Evolutionary conservation across 768 basidiomycete genomes (phyloP), one percentile per base, ranked within the genome.

Genomic region (Xerocomellus intermedius): DNA sequence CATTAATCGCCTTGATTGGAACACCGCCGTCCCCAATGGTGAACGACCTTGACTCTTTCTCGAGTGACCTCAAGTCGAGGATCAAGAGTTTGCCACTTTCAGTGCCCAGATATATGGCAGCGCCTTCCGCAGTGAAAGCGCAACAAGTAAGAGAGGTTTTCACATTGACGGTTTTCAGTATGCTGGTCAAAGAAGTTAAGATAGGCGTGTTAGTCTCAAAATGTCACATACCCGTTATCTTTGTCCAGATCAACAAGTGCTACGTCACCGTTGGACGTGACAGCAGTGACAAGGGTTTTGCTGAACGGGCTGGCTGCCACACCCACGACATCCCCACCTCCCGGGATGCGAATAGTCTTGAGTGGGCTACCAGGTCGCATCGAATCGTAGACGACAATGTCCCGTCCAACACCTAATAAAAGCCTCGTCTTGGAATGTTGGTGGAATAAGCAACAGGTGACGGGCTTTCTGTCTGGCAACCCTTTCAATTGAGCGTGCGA

Each of bases 231-330:
- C 88, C 81, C 79, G 61, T 84, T 84, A 54, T 89, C 87, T 66
- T 89, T 90, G 46, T 91, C 87, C 22, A 91, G 64, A 64, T 91
- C 89, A 46, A 90, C 70, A 8, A 90, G 75, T 4, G 70, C 75
- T 12, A 91, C 75, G 41, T 73, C 70, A 1, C 87, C 87, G 5
- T 69, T 73, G 13, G 78, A 73, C 39, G 79, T 84, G 1, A 79
- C 82, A 41, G 79, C 78, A 3, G 84, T 84, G 24, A 86, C 75
- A 33, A 91, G 72, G 2, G 84, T 85, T 73, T 85, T 89, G 71
- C 87, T 89, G 68, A 89, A 90, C 8, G 89, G 87, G 58, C 87
- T 89, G 57, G 81, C 83, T 8, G 82, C 75, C 9, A 89, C 67
- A 13, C 78, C 79, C 5, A 80, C 68, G 22, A 90, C 77, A n/a